Evolutionary conservation across 1,139 yeast genomes (phyloP), one percentile per base, ranked within the genome.

Genomic region (Taiozyma onychis): DNA sequence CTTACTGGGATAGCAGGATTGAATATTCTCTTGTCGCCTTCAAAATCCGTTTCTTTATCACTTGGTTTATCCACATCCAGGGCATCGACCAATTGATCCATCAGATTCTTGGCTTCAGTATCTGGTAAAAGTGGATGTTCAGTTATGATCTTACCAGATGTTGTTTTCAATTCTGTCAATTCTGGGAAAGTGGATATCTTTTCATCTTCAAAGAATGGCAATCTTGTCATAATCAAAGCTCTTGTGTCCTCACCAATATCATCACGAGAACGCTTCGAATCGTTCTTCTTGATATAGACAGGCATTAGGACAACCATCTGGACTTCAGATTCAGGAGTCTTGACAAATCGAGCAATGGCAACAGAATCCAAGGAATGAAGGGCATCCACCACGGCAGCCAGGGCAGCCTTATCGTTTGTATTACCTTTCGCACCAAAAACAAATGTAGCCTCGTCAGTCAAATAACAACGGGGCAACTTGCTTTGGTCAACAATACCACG

Each of bases 191-290:
- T 72, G 16, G 86, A 81, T 14, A 78, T 69, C 55, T 85, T 80
- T 57, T 81, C 85, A 63, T 91, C 97, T 58, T 89, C 96, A 35
- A 77, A 76, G 66, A 80, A 88, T 1, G 97, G 96, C n/a, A 90
- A 64, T 43, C 83, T 71, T 7, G 67, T 66, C 50, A 74, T 57
- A 3, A 76, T 60, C 41, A 80, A 62, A 0, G 63, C 63, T 32
- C 67, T 54, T 16, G 52, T 49, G 28, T 53, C 48, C n/a, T 48
- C 50, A 11, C 48, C 43, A 11, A 47, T 37, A 11, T 48, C 52
- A 45, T 48, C 48, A 63, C 57, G 57, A 13, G 51, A 42, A 21
- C 60, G 48, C 46, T 59, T 56, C 2, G 54, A 35, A 14, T 41
- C 51, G 30, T 43, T 44, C 16, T 48, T 48, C n/a, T 54, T 49